These are phyloP conservation scores for Colletotrichum orbiculare DNA, from an alignment of 2,329 filamentous ascomycete genomes.

Conservation along the genomic window DNA sequence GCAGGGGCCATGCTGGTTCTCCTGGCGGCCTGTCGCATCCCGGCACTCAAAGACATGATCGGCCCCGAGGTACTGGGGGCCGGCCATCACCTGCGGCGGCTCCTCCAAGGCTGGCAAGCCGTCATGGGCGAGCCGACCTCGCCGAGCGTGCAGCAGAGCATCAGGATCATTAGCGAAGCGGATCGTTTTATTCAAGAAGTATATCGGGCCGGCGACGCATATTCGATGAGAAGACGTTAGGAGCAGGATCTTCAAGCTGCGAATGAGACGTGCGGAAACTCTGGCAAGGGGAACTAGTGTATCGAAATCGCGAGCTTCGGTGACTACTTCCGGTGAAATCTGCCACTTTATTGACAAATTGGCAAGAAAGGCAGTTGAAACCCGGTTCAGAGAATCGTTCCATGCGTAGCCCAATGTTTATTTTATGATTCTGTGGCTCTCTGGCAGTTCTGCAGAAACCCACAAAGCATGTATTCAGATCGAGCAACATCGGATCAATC, in stretches of 20 bases:
- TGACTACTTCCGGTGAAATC: too few relatives aligned
- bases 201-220: conserved; percentile 39
- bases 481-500: too few relatives aligned
- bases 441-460: too few relatives aligned
- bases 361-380: too few relatives aligned
- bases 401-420: too few relatives aligned
- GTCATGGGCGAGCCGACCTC: conserved; percentile 52
- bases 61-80: conserved; percentile 51
- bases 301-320: not conserved
- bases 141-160: conserved; percentile 59
- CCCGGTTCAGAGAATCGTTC: too few relatives aligned
- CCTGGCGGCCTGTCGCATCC: conserved; percentile 56
- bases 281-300: not conserved
- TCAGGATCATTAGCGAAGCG: conserved; percentile 57
- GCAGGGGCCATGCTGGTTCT: conserved; percentile 61
- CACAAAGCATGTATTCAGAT: too few relatives aligned
- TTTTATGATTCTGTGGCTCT: too few relatives aligned
- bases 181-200: conserved; percentile 54
- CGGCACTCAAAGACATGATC: conserved; percentile 50
- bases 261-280: too few relatives aligned
- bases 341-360: too few relatives aligned
- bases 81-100: conserved; percentile 52
- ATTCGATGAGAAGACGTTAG: conserved; percentile 15
- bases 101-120: conserved; percentile 56
- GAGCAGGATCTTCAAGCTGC: too few relatives aligned